A percentile compares a stretch with the other conserved stretches of the same genome.
These are phyloP conservation scores for Echinosophora koreensis DNA, from an alignment of 306 rosid species.

Conservation along the genomic window DNA sequence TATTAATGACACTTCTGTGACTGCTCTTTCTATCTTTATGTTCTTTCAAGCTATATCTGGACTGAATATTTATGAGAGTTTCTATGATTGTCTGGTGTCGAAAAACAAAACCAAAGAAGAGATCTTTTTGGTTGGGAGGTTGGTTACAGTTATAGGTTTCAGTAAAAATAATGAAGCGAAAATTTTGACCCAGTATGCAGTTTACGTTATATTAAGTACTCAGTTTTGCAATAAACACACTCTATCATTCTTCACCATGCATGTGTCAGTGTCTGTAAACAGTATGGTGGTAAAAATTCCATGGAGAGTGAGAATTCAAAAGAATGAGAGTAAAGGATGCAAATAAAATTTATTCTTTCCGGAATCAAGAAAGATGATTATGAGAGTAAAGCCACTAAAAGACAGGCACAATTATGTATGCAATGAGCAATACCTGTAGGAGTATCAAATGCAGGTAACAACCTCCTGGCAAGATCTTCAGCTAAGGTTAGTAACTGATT, in stretches of 20 bases:
- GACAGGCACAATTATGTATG: slow-evolving; percentile 23
- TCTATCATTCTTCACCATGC: slow-evolving; percentile 13
- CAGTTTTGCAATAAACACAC: slow-evolving; percentile 11
- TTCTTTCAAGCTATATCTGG: slow-evolving; percentile 23
- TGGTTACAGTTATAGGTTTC: slow-evolving; percentile 12
- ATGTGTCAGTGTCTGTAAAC: slow-evolving; percentile 11
- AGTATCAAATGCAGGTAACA: slow-evolving; percentile 96
- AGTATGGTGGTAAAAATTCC: slow-evolving; percentile 28
- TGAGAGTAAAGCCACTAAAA: slow-evolving; percentile 24
- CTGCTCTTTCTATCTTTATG: slow-evolving; percentile 31
- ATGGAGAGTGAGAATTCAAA: slow-evolving; percentile 28
- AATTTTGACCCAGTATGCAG: background rate
- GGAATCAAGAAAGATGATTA: slow-evolving; percentile 19
- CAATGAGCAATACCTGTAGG: slow-evolving; percentile 79
- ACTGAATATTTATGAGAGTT: slow-evolving; percentile 21
- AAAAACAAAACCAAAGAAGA: slow-evolving; percentile 2
- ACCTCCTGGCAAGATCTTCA: slow-evolving; percentile 89
- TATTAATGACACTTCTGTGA: background rate
- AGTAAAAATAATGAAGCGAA: slow-evolving; percentile 29
- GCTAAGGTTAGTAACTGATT: slow-evolving; percentile 85
- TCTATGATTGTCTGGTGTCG: slow-evolving; percentile 5
- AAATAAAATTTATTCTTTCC: slow-evolving; percentile 16
- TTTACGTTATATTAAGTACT: slow-evolving; percentile 9
- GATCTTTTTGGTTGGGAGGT: slow-evolving; percentile 12
- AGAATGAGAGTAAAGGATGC: background rate